phyloP scores from a whole-genome alignment of 345 rosid genomes.

The Erysimum cheiranthoides region DNA sequence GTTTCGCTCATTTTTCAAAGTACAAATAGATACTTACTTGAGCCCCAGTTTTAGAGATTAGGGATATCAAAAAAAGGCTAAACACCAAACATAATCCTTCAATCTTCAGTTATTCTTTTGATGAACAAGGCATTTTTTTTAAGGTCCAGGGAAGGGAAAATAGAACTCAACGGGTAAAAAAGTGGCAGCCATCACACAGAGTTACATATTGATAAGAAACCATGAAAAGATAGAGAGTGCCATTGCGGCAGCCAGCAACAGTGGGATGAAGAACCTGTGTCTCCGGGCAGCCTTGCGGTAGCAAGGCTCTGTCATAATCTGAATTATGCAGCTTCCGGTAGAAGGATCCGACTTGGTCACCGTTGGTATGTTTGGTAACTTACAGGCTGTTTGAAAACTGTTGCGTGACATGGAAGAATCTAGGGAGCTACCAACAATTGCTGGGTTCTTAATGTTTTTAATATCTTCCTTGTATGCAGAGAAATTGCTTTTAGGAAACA shows the following conservation, averaged over 20 bases:
- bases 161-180: constrained; percentile 14
- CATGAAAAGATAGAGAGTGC: constrained; percentile 26
- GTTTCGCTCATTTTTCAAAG: no score
- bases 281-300: constrained; percentile 48
- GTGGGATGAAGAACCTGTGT: constrained; percentile 15
- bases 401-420: constrained; percentile 39
- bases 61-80: neutral
- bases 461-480: constrained; percentile 49
- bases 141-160: constrained; percentile 3
- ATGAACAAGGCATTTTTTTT: neutral
- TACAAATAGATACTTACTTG: no score
- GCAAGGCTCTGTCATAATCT: constrained; percentile 72
- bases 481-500: constrained; percentile 51
- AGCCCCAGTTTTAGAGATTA: neutral
- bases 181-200: constrained; percentile 9
- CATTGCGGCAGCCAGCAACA: constrained; percentile 25
- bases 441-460: constrained; percentile 43
- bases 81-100: neutral
- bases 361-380: constrained; percentile 64
- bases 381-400: constrained; percentile 53
- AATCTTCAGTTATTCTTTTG: neutral
- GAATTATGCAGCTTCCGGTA: constrained; percentile 56
- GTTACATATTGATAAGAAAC: constrained; percentile 32
- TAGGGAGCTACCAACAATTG: constrained; percentile 43
- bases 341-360: constrained; percentile 64